Percentiles rank a stretch among this genome's conserved stretches.
These are phyloP conservation scores for Zymoseptoria crescenta DNA, from an alignment of 2,329 filamentous ascomycete genomes.

Conservation along the genomic window DNA sequence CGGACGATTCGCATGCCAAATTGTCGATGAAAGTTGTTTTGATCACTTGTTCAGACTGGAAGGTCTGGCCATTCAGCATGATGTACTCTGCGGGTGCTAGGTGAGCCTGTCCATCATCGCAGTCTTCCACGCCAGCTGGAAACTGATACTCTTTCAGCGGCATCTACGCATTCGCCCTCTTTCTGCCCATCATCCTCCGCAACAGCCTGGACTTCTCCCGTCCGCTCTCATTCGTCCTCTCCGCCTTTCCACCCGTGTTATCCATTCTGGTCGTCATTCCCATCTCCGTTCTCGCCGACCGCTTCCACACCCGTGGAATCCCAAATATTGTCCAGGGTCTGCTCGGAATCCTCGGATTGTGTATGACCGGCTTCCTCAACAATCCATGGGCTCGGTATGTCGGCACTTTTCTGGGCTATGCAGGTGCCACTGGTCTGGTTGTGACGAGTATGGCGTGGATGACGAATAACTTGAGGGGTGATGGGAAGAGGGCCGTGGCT, in stretches of 20 bases:
- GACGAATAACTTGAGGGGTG: constrained; percentile 61
- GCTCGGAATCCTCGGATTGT: constrained; percentile 41
- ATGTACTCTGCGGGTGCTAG: constrained; percentile 39
- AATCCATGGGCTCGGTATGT: constrained; percentile 57
- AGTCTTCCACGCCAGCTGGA: too few relatives aligned
- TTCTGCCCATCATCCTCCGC: constrained; percentile 65
- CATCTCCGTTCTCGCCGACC: constrained; percentile 59
- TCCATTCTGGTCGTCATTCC: constrained; percentile 55
- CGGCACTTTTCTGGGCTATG: constrained; percentile 65
- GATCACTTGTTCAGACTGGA: constrained; percentile 4
- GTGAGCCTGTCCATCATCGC: not conserved
- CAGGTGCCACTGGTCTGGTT: constrained; percentile 67
- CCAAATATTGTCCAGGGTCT: constrained; percentile 64
- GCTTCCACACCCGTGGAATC: constrained; percentile 56
- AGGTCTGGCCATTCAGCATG: constrained; percentile 4
- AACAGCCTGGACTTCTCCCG: constrained; percentile 57
- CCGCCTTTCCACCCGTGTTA: constrained; percentile 61
- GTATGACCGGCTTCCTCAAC: constrained; percentile 48
- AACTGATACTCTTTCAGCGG: constrained; percentile 30
- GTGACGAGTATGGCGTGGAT: constrained; percentile 68
- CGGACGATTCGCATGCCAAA: constrained; percentile 4
- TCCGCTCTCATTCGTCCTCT: constrained; percentile 59
- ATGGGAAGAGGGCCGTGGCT: constrained; percentile 11
- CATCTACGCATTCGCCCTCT: constrained; percentile 68
- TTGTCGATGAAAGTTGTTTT: not conserved